Evolutionary conservation across 345 rosid species (phyloP).

Genomic region (Melastoma malabathricum): DNA sequence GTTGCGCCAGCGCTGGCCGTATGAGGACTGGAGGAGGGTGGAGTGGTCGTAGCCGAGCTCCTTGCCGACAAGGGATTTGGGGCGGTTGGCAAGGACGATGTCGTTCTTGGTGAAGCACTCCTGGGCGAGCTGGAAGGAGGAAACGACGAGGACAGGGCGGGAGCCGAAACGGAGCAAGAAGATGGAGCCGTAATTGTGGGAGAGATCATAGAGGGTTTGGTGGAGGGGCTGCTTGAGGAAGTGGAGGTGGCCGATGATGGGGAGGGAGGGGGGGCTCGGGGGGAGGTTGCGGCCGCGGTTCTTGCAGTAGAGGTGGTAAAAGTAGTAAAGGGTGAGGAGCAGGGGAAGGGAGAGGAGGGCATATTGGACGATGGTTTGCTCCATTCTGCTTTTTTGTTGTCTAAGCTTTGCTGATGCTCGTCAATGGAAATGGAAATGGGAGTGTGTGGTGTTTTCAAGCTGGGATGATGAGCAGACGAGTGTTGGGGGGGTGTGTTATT

Average conservation of each 20-base stretch:
- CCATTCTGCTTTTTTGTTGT: too few relatives aligned
- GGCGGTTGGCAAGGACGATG: constrained; percentile 13
- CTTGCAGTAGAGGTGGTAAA: not conserved
- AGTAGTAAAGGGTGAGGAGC: not conserved
- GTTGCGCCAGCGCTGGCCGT: constrained; percentile 58
- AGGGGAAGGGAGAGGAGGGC: not conserved
- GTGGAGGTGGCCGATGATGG: constrained; percentile 10
- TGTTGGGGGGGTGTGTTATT: too few relatives aligned
- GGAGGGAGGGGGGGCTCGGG: constrained; percentile 7
- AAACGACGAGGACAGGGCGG: not conserved
- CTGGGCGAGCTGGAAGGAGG: constrained; percentile 6
- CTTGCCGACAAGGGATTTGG: constrained; percentile 16
- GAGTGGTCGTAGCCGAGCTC: constrained; percentile 28
- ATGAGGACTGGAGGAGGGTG: constrained; percentile 13
- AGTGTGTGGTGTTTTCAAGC: too few relatives aligned
- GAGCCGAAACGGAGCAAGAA: constrained; percentile 3
- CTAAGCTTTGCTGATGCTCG: too few relatives aligned
- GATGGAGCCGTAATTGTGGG: constrained; percentile 5
- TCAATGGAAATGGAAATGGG: too few relatives aligned
- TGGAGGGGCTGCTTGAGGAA: constrained; percentile 4
- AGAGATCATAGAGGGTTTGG: constrained; percentile 2
- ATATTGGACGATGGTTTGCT: too few relatives aligned
- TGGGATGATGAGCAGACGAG: too few relatives aligned
- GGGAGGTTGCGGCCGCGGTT: constrained; percentile 7
- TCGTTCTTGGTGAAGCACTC: constrained; percentile 13